Evolutionary conservation across 805 yeast genomes (phyloP), one percentile per base, ranked within the genome.

Genomic region (Nakazawaea populi): DNA sequence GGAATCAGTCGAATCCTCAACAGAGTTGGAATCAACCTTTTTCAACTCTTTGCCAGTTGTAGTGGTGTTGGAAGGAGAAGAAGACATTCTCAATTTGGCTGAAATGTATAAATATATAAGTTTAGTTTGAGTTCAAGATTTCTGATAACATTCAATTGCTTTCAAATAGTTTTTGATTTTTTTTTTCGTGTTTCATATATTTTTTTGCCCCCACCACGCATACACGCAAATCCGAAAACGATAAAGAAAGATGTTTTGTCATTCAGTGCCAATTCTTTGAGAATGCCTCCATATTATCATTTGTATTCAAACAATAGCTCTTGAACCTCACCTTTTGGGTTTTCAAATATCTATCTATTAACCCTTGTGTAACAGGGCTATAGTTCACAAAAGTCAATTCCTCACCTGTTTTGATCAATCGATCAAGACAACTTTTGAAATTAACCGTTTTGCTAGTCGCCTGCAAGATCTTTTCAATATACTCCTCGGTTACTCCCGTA

Each of bases 1-100:
- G 27, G 77, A 66, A 44, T 77, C 81, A 5, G 77, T 72, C 36
- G 77, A 60, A 50, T 76, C 79, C 30, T 50, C 52, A 7, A 46
- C 46, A n/a, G 34, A 61, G 59, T 30, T 39, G 7, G 42, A 35
- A n/a, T 42, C 36, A 8, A 47, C 51, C 35, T 47, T 12, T 24
- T 48, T 44, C 10, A 43, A 18, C 5, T 43, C 10, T n/a, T 31
- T 4, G n/a, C n/a, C 43, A 6, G 40, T 37, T 32, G 49, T 46
- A 3, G 31, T 18, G 29, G 49, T 46, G 29, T 6, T 27, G 5
- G 51, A 35, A 11, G 40, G 4, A n/a, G 30, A n/a, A 11, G 42
- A 27, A 11, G 37, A 18, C 36, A 38, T 32, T 30, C 18, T 46
- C 7, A 6, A 9, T 43, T 43, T 29, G 10, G 12, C 18, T 14